These are phyloP conservation scores for Debaryomyces sp. DNA, from an alignment of 1,139 yeast genomes.

Conservation along the genomic window DNA sequence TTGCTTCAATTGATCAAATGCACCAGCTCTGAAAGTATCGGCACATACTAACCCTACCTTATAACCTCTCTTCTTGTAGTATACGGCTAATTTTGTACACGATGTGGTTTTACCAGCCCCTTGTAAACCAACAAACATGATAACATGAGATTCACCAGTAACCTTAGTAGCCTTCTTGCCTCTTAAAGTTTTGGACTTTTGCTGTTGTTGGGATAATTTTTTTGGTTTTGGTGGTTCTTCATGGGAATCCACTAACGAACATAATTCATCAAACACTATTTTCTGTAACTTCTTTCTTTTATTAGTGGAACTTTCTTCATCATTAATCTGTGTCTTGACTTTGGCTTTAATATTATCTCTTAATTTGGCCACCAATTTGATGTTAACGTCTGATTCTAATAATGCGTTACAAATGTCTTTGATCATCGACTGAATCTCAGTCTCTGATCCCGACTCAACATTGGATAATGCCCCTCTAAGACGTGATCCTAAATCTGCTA, in stretches of 20 bases:
- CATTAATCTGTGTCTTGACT: constrained; percentile 49
- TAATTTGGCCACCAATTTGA: constrained; percentile 75
- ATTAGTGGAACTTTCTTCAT: constrained; percentile 56
- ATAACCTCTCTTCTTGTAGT: constrained; percentile 90
- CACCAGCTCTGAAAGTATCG: constrained; percentile 99
- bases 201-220: constrained; percentile 44
- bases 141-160: constrained; percentile 50
- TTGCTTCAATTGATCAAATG: constrained; percentile 96
- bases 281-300: constrained; percentile 85
- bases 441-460: constrained; percentile 43
- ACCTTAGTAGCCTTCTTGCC: constrained; percentile 30
- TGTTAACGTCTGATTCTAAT: constrained; percentile 89
- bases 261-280: constrained; percentile 90
- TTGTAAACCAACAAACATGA: constrained; percentile 97
- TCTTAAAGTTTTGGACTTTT: constrained; percentile 29
- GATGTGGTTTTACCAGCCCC: constrained; percentile 99
- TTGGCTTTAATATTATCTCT: constrained; percentile 71
- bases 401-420: constrained; percentile 90
- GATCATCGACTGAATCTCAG: constrained; percentile 56
- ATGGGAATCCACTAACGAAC: constrained; percentile 73
- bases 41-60: constrained; percentile 98
- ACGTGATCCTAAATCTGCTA: constrained; percentile 91
- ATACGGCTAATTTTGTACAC: constrained; percentile 94
- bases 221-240: constrained; percentile 82
- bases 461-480: constrained; percentile 75